Conservation (phyloP, 768 basidiomycete species). For the Lactarius akahatsu region DNA sequence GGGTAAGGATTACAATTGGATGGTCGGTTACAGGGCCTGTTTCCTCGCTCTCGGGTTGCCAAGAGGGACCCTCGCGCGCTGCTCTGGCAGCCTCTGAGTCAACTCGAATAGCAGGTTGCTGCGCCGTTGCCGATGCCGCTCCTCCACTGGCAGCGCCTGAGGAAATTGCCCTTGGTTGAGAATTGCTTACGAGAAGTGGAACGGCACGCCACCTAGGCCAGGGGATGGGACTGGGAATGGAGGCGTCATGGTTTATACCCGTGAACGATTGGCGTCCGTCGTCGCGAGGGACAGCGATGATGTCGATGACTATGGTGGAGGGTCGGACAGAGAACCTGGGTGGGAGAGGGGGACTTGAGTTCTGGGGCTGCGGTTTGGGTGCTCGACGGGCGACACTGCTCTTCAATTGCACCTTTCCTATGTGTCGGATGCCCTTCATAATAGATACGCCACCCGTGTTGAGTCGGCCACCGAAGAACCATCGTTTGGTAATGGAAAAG, state of each 20-base stretch:
- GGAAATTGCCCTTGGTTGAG: not conserved
- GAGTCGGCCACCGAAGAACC: slow-evolving; percentile 15
- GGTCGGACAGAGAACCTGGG: not conserved
- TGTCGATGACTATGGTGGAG: slow-evolving; percentile 3
- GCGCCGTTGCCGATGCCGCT: not conserved
- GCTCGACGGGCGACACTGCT: not conserved
- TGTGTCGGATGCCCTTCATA: slow-evolving; percentile 9
- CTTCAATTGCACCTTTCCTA: slow-evolving; percentile 4
- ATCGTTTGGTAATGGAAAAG: not conserved
- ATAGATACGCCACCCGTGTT: slow-evolving; percentile 1
- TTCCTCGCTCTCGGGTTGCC: not conserved
- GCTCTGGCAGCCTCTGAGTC: not conserved
- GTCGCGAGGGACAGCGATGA: not conserved
- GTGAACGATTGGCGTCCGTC: not conserved
- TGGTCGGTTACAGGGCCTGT: not conserved
- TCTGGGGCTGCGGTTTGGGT: too few relatives aligned
- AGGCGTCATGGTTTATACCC: not conserved
- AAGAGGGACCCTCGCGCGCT: not conserved
- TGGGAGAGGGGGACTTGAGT: not conserved
- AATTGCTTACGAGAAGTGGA: too few relatives aligned
- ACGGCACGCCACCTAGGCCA: not conserved
- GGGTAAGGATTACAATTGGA: not conserved
- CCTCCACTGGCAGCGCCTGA: not conserved
- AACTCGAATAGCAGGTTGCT: not conserved
- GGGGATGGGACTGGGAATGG: not conserved